Conservation (phyloP, 148 eudicot species). For the Persicaria tinctoria region DNA sequence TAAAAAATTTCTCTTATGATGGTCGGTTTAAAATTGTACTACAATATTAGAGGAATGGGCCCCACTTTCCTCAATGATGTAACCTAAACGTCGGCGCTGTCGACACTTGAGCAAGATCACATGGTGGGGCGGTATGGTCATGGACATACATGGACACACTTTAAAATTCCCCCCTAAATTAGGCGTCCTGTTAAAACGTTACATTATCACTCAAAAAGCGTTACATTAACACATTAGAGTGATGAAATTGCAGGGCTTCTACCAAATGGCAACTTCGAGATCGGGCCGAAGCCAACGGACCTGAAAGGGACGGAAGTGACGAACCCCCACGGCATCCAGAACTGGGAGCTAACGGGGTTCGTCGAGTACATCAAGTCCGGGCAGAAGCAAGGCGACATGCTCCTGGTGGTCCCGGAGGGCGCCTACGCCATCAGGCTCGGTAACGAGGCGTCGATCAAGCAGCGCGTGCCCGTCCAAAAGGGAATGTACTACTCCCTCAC, state of each 20-base stretch:
- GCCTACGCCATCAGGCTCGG: constrained; percentile 80
- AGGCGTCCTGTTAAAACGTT: background rate
- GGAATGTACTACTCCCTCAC: constrained; percentile 81
- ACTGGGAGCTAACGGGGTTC: constrained; percentile 62
- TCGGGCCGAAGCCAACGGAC: constrained; percentile 48
- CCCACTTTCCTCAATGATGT: background rate
- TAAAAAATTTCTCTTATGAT: too few relatives aligned
- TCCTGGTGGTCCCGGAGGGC: constrained; percentile 81
- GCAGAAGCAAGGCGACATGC: constrained; percentile 93
- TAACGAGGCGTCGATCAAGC: constrained; percentile 82
- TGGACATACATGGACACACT: background rate
- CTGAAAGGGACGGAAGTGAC: constrained; percentile 54
- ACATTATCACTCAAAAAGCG: background rate
- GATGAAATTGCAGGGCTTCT: constrained; percentile 38
- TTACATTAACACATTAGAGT: background rate
- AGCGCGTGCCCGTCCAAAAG: constrained; percentile 41
- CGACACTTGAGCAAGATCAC: constrained; percentile 10
- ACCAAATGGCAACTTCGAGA: constrained; percentile 75
- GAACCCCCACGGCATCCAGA: constrained; percentile 43
- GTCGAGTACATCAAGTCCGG: constrained; percentile 93
- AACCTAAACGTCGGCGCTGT: background rate
- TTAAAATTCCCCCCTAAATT: background rate
- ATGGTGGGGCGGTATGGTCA: background rate
- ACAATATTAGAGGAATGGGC: too few relatives aligned
- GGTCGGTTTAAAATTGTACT: too few relatives aligned